Evolutionary conservation across 768 basidiomycete genomes (phyloP).

Genomic region (Crassisporium funariophilum): DNA sequence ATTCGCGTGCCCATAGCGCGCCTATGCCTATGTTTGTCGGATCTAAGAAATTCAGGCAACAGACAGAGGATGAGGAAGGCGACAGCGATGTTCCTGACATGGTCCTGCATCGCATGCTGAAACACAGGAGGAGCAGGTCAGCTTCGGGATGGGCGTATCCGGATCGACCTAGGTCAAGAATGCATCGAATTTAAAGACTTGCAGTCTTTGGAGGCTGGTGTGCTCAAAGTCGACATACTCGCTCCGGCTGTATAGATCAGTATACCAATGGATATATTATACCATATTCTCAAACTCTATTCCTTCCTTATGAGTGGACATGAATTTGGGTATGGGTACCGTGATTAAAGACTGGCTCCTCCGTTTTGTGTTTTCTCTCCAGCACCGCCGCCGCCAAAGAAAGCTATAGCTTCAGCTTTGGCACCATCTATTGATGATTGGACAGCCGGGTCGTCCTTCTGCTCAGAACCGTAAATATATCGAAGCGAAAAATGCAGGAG

Average conservation of each 20-base stretch:
- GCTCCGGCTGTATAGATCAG: too few species aligned
- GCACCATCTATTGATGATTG: constrained; percentile 25
- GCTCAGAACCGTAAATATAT: constrained; percentile 1
- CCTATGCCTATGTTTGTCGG: constrained; percentile 17
- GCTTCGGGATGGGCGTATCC: constrained; percentile 33
- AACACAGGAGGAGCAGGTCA: constrained; percentile 29
- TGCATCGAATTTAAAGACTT: too few species aligned
- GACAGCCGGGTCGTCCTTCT: constrained; percentile 15
- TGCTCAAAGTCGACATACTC: too few species aligned
- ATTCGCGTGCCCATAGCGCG: constrained; percentile 24
- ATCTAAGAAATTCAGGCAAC: constrained; percentile 3
- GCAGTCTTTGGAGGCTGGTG: too few species aligned
- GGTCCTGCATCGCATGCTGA: constrained; percentile 15
- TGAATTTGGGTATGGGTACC: too few species aligned
- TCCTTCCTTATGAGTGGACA: too few species aligned
- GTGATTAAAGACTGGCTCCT: too few species aligned
- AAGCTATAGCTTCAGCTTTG: constrained; percentile 33
- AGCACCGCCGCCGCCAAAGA: constrained; percentile 33
- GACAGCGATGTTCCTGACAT: constrained; percentile 6
- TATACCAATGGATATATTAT: too few species aligned
- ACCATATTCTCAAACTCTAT: too few species aligned
- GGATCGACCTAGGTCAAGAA: constrained; percentile 10
- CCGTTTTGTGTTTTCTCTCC: not conserved
- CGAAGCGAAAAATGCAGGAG: not conserved
- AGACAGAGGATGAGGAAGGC: constrained; percentile 9